phyloP scores from a whole-genome alignment of 2,329 filamentous ascomycete species.

The Stagonosporopsis rhizophila region DNA sequence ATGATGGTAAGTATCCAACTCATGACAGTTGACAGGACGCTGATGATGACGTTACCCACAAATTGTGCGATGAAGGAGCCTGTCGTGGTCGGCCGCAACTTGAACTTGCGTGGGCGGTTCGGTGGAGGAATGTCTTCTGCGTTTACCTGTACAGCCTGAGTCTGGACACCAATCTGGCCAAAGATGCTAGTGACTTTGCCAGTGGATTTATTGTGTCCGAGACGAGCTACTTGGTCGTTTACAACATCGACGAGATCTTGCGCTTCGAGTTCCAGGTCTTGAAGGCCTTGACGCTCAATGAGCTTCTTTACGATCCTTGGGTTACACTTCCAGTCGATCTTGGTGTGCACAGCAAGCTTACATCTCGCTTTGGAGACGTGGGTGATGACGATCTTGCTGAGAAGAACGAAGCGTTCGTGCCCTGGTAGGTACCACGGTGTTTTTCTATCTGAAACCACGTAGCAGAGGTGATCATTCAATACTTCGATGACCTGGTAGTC shows the following conservation, averaged over 20 bases:
- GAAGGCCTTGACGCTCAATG: constrained; percentile 71
- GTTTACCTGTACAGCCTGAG: constrained; percentile 61
- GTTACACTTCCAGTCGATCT: constrained; percentile 81
- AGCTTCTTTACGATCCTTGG: constrained; percentile 54
- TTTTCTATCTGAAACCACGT: constrained; percentile 69
- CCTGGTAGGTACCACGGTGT: constrained; percentile 86
- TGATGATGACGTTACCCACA: constrained; percentile 75
- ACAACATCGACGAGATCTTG: constrained; percentile 78
- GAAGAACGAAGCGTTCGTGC: constrained; percentile 76
- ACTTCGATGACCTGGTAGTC: constrained; percentile 88
- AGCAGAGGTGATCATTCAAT: constrained; percentile 65
- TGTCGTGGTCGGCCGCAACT: constrained; percentile 62
- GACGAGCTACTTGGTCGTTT: constrained; percentile 76
- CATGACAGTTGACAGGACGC: constrained; percentile 76
- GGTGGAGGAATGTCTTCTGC: constrained; percentile 47
- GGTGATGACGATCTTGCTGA: constrained; percentile 92
- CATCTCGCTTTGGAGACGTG: constrained; percentile 91
- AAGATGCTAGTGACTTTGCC: constrained; percentile 82
- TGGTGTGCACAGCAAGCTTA: constrained; percentile 86
- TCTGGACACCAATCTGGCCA: constrained; percentile 74
- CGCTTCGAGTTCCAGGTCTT: constrained; percentile 75
- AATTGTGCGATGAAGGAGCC: constrained; percentile 76
- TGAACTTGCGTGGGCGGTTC: constrained; percentile 48
- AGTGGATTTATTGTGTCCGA: constrained; percentile 76
- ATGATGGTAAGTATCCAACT: constrained; percentile 75